These are phyloP conservation scores for Geotrichum restrictum DNA, from an alignment of 1,139 yeast species.

Conservation along the genomic window DNA sequence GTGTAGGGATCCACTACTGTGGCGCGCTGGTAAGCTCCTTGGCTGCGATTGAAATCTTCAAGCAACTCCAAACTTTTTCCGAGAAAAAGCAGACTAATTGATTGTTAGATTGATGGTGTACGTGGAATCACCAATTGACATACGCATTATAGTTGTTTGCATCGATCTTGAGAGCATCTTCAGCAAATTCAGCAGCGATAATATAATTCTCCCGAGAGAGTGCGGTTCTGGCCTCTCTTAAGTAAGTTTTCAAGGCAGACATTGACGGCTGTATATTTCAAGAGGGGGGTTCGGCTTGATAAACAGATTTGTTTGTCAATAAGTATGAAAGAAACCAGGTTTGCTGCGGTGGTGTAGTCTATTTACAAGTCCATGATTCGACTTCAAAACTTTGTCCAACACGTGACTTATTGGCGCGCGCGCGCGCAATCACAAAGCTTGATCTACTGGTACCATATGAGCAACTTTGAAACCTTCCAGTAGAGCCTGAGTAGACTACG, in stretches of 20 bases:
- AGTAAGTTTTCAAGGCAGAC: slow-evolving; percentile 21
- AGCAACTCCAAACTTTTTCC: slow-evolving; percentile 57
- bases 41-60: slow-evolving; percentile 45
- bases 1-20: slow-evolving; percentile 52
- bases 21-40: slow-evolving; percentile 53
- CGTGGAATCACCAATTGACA: slow-evolving; percentile 38
- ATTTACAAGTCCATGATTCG: no score
- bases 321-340: no score
- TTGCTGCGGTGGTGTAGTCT: no score
- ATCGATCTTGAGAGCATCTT: slow-evolving; percentile 42
- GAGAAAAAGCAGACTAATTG: slow-evolving; percentile 34
- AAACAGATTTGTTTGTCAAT: no score
- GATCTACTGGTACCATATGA: no score
- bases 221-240: slow-evolving; percentile 41
- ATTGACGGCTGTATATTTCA: neutral
- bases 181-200: slow-evolving; percentile 28
- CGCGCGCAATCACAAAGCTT: no score
- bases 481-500: no score
- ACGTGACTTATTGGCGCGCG: no score
- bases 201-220: slow-evolving; percentile 52
- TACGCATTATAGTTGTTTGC: slow-evolving; percentile 59
- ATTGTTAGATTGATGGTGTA: no score
- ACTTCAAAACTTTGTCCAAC: no score
- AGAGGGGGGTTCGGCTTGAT: no score
- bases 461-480: no score